Percentiles rank a stretch among this genome's conserved stretches.
Conservation (phyloP, 2,329 filamentous ascomycete species). For the Oidium heveae region DNA sequence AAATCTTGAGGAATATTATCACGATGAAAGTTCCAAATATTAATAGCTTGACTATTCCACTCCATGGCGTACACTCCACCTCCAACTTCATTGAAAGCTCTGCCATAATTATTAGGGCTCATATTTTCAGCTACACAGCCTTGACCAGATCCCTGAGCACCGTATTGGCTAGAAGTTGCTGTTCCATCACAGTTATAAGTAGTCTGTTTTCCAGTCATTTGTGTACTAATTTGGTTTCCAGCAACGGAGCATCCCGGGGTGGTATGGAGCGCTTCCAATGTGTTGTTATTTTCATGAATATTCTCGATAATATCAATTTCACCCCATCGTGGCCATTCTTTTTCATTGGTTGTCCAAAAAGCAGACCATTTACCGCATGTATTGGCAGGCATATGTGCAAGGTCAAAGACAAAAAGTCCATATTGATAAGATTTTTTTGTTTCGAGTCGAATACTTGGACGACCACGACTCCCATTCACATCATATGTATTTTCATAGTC, state of each 20-base stretch:
- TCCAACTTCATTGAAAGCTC: conserved; percentile 35
- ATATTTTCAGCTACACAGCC: conserved; percentile 13
- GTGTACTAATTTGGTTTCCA: conserved; percentile 9
- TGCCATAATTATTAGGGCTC: conserved; percentile 27
- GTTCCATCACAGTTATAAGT: conserved; percentile 20
- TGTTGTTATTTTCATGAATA: conserved; percentile 17
- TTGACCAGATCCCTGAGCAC: neutral
- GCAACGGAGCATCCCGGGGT: conserved; percentile 19
- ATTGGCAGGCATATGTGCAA: conserved; percentile 44
- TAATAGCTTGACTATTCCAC: conserved; percentile 42
- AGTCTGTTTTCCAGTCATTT: conserved; percentile 17
- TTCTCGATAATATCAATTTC: conserved; percentile 21
- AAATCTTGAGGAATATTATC: conserved; percentile 39
- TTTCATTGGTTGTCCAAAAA: conserved; percentile 12
- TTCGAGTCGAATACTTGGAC: conserved; percentile 36
- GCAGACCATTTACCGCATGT: conserved; percentile 50
- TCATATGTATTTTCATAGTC: neutral
- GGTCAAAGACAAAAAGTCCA: conserved; percentile 44
- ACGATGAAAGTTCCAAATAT: conserved; percentile 51
- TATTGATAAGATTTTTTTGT: conserved; percentile 35
- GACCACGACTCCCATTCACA: conserved; percentile 11
- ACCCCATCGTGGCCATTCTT: conserved; percentile 10
- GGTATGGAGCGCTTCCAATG: conserved; percentile 18
- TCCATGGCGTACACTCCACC: conserved; percentile 44
- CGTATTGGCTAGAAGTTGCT: conserved; percentile 14